Conservation (phyloP, 1,284 basidiomycete genomes). For the Ganoderma sinense region DNA sequence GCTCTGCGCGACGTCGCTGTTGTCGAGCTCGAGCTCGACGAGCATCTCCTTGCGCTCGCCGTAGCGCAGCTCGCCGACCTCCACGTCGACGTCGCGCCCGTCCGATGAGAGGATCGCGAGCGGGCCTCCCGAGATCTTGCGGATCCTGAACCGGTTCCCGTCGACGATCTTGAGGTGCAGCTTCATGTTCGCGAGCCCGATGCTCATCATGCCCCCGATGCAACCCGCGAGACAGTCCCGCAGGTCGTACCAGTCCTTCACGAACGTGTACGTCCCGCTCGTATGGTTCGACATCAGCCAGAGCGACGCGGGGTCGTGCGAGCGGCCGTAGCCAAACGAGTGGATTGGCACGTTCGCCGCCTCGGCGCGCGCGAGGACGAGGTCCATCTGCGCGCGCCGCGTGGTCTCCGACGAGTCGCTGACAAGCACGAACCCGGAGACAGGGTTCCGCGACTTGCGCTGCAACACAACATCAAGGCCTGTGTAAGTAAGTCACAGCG, state of each 20-base stretch:
- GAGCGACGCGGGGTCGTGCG: conserved; percentile 96
- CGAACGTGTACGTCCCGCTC: conserved; percentile 95
- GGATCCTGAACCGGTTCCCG: conserved; percentile 83
- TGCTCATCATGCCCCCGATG: conserved; percentile 93
- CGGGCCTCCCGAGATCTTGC: conserved; percentile 89
- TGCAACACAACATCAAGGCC: conserved; percentile 94
- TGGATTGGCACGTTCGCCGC: conserved; percentile 97
- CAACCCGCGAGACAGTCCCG: conserved; percentile 90
- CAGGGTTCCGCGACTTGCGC: conserved; percentile 89
- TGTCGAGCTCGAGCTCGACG: conserved; percentile 91
- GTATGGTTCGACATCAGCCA: conserved; percentile 99
- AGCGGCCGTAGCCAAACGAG: conserved; percentile 95
- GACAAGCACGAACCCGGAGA: conserved; percentile 91
- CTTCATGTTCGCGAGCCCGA: conserved; percentile 89
- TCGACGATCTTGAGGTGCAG: conserved; percentile 92
- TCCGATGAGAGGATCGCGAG: conserved; percentile 84
- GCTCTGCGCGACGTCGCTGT: conserved; percentile 58
- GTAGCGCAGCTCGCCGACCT: conserved; percentile 91
- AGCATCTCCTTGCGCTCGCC: conserved; percentile 95
- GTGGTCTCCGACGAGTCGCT: conserved; percentile 92
- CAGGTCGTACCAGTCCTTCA: conserved; percentile 95
- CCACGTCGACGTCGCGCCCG: conserved; percentile 93
- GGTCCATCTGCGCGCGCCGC: conserved; percentile 97
- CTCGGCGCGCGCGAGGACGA: conserved; percentile 94
- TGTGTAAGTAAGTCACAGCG: conserved; percentile 36